Evolutionary conservation across 2,329 filamentous ascomycete species (phyloP).

Genomic region (Tolypocladium amazonense): DNA sequence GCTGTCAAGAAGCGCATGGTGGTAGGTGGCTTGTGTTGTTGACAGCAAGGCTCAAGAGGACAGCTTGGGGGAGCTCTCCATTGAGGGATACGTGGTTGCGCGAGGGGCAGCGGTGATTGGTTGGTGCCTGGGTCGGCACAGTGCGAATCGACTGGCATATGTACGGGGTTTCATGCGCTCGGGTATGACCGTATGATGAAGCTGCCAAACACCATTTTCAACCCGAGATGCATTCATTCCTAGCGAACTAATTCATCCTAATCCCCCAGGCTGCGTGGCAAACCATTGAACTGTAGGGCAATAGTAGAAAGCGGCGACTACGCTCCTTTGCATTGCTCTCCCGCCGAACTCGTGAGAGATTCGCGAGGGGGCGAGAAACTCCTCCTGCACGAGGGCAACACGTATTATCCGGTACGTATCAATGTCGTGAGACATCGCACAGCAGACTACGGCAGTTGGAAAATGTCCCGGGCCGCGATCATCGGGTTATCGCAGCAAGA

Average conservation of each 20-base stretch:
- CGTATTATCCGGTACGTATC: background rate
- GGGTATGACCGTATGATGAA: background rate
- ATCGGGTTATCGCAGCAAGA: background rate
- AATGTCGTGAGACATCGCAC: background rate
- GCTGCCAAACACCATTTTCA: background rate
- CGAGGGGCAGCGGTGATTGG: background rate
- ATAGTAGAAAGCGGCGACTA: no score
- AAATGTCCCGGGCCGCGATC: background rate
- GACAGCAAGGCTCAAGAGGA: conserved; percentile 14
- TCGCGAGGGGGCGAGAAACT: no score
- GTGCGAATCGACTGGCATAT: background rate
- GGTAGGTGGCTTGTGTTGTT: conserved; percentile 9
- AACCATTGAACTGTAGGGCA: no score
- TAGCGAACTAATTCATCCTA: no score
- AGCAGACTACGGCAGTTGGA: background rate
- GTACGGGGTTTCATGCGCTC: background rate
- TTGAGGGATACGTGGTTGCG: conserved; percentile 13
- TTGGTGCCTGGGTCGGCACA: background rate
- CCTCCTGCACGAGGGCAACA: no score
- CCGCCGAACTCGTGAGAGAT: no score
- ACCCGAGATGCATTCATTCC: no score
- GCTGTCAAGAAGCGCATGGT: conserved; percentile 27
- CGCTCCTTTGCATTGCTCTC: no score
- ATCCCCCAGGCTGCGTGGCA: no score
- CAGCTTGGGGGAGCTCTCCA: conserved; percentile 16